A percentile compares a stretch with the other conserved stretches of the same genome.
These are phyloP conservation scores for Rehmannia glutinosa DNA, from an alignment of 257 asterid genomes.

Conservation along the genomic window DNA sequence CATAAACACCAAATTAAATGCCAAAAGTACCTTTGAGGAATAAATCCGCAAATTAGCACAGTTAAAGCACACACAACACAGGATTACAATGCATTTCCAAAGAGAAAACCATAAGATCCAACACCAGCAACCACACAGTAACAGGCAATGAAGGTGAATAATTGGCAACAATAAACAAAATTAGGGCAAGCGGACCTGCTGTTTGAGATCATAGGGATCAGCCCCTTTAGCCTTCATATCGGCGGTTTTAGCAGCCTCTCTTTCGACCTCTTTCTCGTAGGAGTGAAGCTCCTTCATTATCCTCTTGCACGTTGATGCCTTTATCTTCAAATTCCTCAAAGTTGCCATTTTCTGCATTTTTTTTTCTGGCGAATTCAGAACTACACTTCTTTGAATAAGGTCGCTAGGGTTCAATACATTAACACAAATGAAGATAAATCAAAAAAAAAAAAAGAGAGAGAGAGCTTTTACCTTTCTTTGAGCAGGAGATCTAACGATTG, in stretches of 20 bases:
- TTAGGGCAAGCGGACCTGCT: conserved; percentile 52
- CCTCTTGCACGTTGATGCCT: conserved; percentile 80
- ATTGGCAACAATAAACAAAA: neutral
- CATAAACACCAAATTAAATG: neutral
- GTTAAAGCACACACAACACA: neutral
- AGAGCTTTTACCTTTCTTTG: no score
- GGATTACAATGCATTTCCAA: neutral
- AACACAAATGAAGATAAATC: neutral
- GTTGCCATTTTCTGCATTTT: conserved; percentile 34
- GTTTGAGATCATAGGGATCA: conserved; percentile 86
- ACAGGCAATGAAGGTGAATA: neutral
- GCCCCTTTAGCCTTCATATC: conserved; percentile 82
- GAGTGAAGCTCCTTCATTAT: conserved; percentile 77
- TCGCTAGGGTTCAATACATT: neutral
- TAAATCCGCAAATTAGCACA: neutral
- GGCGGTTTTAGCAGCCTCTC: conserved; percentile 78
- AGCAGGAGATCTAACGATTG: no score
- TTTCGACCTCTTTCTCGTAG: conserved; percentile 82
- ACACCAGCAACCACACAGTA: neutral
- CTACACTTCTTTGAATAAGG: neutral
- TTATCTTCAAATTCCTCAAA: conserved; percentile 72
- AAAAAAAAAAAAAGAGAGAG: no score
- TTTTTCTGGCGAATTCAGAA: neutral
- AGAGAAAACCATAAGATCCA: no score
- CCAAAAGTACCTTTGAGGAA: neutral